Conservation (phyloP, 805 yeast species). For the Pichia insulana region DNA sequence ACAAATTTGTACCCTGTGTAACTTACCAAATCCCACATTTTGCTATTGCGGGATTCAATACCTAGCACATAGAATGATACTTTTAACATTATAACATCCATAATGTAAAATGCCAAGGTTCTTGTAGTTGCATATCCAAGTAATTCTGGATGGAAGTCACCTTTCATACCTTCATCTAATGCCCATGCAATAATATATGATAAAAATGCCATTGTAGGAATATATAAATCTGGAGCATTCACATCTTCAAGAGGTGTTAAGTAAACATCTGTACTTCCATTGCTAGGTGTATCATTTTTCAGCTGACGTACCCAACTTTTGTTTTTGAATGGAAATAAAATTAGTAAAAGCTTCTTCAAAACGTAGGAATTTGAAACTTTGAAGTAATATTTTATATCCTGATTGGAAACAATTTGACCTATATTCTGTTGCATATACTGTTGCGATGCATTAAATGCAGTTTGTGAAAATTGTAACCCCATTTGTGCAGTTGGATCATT, state of each 20-base stretch:
- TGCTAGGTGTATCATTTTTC: constrained; percentile 20
- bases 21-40: constrained; percentile 72
- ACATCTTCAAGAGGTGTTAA: constrained; percentile 79
- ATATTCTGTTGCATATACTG: constrained; percentile 70
- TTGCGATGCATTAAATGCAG: constrained; percentile 75
- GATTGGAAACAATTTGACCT: constrained; percentile 39
- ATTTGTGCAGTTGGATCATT: constrained; percentile 73
- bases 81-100: constrained; percentile 70
- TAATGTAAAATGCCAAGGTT: constrained; percentile 69
- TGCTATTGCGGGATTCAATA: constrained; percentile 45
- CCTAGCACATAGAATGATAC: constrained; percentile 75
- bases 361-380: constrained; percentile 89
- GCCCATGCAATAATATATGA: constrained; percentile 84
- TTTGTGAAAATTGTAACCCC: constrained; percentile 83
- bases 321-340: constrained; percentile 80
- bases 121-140: constrained; percentile 82
- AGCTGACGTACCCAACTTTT: constrained; percentile 68
- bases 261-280: constrained; percentile 29
- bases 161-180: constrained; percentile 73
- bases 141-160: constrained; percentile 87
- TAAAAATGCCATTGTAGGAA: constrained; percentile 87
- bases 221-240: constrained; percentile 94
- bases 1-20: constrained; percentile 94
- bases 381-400: constrained; percentile 75
- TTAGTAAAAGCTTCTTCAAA: constrained; percentile 56